Base-by-base conservation (phyloP, 768 basidiomycete species). In the Lactifluus echinatus region DNA sequence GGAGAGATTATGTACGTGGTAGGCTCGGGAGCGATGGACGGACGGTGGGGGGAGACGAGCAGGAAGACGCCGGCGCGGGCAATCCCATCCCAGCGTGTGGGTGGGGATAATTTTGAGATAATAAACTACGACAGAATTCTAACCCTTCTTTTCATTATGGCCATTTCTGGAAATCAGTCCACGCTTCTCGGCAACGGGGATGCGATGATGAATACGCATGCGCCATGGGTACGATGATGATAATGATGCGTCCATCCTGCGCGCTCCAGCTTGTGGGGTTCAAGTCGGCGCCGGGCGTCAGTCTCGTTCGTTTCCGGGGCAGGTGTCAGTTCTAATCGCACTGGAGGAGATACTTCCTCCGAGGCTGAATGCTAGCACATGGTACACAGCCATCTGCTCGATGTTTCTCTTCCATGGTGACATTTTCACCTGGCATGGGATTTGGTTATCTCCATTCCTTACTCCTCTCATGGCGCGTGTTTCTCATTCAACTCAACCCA, bases 91-190 rank as follows among this genome's bases (percentile, higher is more conserved):
- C 14, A 14, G 4, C 7, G 14, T 44, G 33, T 19, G 48, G 48
- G 12, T 36, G 21, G 21, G 28, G 33, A 34, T 31, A 42, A 40
- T 23, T 33, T 49, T 42, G 17, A 33, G 34, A 56, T 49, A 49
- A 33, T 56, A 56, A 49, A 34, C 39, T 49, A 48, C 40, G 4
- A 23, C 19, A 56, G 55, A 56, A 47, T 52, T 33, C 40, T 17
- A 1, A 11, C 31, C 28, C 49, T 43, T 58, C 47, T 49, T 58
- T 58, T 58, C 57, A 58, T 53, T 58, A 55, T 54, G 40, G 42
- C 58, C 48, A 12, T 50, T 55, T 50, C 42, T 4, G 58, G 57
- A 49, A 50, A 21, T 34, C 47, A 31, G 31, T 10, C 10, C 31
- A 24, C 23, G n/a, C 46, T 50, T 55, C 40, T 39, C 52, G 53